Conservation (phyloP, 1,139 yeast species). For the Hyphopichia buzzinii region DNA sequence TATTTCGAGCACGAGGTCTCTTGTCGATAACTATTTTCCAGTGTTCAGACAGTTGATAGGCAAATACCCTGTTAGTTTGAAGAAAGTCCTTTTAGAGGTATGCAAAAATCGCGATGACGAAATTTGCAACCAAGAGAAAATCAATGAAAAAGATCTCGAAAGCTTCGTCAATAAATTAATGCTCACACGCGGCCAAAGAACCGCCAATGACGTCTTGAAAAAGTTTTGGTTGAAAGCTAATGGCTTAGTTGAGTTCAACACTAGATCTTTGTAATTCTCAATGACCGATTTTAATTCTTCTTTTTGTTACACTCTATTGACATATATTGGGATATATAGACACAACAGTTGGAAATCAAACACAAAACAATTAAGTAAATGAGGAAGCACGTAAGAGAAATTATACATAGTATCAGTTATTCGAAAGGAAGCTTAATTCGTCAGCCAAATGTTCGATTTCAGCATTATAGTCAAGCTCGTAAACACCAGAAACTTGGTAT, state of each 20-base stretch:
- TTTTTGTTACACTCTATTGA: not conserved
- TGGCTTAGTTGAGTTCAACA: constrained; percentile 45
- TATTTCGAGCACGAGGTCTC: constrained; percentile 56
- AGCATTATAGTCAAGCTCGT: constrained; percentile 54
- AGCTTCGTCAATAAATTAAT: constrained; percentile 54
- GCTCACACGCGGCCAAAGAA: constrained; percentile 63
- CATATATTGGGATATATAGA: not conserved
- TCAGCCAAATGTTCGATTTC: constrained; percentile 63
- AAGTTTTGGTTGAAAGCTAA: constrained; percentile 63
- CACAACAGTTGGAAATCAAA: not conserved
- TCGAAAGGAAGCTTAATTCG: constrained; percentile 39
- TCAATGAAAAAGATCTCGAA: constrained; percentile 22
- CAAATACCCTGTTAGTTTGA: constrained; percentile 49
- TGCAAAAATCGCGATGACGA: constrained; percentile 9
- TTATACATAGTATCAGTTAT: not conserved
- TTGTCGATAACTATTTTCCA: constrained; percentile 55
- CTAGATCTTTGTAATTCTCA: not conserved
- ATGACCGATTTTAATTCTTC: not conserved
- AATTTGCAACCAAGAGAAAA: constrained; percentile 8
- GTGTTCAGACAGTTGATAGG: constrained; percentile 53
- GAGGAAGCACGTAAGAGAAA: no score
- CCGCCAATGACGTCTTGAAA: constrained; percentile 54
- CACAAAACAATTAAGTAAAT: no score
- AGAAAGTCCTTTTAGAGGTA: constrained; percentile 33
- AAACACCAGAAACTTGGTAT: constrained; percentile 60